Base-by-base conservation (phyloP, 345 rosid genomes). In the Camelina laxa region DNA sequence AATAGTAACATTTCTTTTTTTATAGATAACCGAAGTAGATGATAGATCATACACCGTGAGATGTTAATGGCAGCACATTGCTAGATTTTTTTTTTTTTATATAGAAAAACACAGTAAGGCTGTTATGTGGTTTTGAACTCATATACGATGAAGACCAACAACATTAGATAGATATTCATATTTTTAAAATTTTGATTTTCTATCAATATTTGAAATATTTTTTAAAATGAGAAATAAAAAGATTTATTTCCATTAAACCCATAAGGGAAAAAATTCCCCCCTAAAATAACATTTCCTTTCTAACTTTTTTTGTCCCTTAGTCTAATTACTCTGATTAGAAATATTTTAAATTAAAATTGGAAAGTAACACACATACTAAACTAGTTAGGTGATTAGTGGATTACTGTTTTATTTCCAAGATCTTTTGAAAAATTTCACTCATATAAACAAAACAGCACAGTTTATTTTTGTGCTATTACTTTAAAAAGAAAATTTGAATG, bases 351-450 rank as follows among this genome's bases (percentile, higher is more conserved):
- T 10, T 5, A 12, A 21, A 20, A 15, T 3, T 39, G 3, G 15
- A 60, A 60, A 13, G 14, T 1, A 27, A 61, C 21, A 24, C 35
- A 63, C 1, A 27, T 10, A 13, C 6, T 22, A 68, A 68, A 45
- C 31, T 19, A 8, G 31, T 42, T 64, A 27, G 30, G 30, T 27
- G 30, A 69, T 55, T 64, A 27, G 30, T 57, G 56, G 56, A 44
- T 30, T 57, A 16, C 19, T 69, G 73, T 48, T 33, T 35, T 33
- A 2, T 33, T n/a, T 10, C 1, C 9, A 36, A 5, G 0, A 0
- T n/a, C 4, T 53, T 9, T 51, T 5, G 17, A 12, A n/a, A n/a
- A 68, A 9, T 68, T 53, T 67, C 53, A 27, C 22, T 7, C 39
- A n/a, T 20, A 6, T 6, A n/a, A n/a, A 44, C 49, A 44, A n/a